These are phyloP conservation scores for Microsporum canis DNA, from an alignment of 2,329 filamentous ascomycete genomes.

Conservation along the genomic window DNA sequence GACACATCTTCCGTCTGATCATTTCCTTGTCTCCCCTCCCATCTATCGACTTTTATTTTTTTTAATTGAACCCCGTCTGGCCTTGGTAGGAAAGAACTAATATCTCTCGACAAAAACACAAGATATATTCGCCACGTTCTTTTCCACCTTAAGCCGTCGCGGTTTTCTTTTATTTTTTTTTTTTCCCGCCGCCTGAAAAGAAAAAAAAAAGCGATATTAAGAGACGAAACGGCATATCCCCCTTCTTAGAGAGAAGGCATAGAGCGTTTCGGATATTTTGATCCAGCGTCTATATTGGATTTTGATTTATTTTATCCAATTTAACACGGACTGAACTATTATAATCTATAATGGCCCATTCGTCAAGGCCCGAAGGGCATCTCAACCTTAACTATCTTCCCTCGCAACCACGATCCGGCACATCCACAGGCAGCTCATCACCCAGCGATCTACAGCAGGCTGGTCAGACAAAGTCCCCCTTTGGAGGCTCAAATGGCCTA, in stretches of 20 bases:
- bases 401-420: constrained; percentile 60
- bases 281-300: constrained; percentile 2
- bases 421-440: constrained; percentile 68
- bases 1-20: not conserved
- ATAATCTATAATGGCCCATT: constrained; percentile 84
- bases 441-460: constrained; percentile 61
- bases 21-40: not conserved
- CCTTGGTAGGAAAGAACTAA: not conserved
- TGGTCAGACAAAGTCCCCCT: constrained; percentile 57
- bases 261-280: constrained; percentile 1
- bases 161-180: not conserved
- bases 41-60: not conserved
- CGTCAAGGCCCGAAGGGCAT: constrained; percentile 66
- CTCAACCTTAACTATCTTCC: constrained; percentile 73
- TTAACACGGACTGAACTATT: constrained; percentile 24
- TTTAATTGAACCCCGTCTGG: not conserved
- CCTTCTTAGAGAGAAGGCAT: constrained; percentile 10
- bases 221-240: not conserved
- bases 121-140: not conserved
- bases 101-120: not conserved
- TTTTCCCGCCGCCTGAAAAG: too few species aligned
- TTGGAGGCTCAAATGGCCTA: constrained; percentile 55
- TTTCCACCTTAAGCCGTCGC: not conserved
- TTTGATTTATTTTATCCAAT: not conserved
- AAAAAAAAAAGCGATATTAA: not conserved